These are phyloP conservation scores for Ustilago crameri DNA, from an alignment of 1,284 basidiomycete genomes.

Conservation along the genomic window DNA sequence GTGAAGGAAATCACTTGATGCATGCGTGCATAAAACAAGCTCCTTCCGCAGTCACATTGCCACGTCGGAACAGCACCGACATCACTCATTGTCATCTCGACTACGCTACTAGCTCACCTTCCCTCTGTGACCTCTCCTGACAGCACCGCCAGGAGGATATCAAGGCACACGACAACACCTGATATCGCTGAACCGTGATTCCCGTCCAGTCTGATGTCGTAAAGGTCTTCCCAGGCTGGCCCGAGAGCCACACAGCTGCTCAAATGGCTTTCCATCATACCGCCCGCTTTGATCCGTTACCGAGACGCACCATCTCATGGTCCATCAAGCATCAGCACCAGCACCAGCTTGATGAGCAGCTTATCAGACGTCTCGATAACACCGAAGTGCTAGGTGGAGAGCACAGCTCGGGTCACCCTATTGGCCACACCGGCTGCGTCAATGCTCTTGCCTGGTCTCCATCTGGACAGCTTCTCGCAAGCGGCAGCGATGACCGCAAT, in stretches of 20 bases:
- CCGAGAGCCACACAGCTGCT: not conserved
- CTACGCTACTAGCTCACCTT: too few relatives aligned
- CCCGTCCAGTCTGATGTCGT: not conserved
- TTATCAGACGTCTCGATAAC: conserved; percentile 35
- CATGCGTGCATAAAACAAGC: not conserved
- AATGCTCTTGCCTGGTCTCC: conserved; percentile 81
- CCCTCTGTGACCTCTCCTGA: too few relatives aligned
- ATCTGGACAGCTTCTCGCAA: conserved; percentile 79
- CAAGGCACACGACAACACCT: too few relatives aligned
- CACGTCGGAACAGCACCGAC: too few relatives aligned
- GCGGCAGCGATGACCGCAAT: conserved; percentile 82
- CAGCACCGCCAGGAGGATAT: too few relatives aligned
- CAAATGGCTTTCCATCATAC: conserved; percentile 11
- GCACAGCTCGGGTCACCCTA: conserved; percentile 7
- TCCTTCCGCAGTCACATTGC: too few relatives aligned
- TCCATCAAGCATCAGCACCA: conserved; percentile 14
- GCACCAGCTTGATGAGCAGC: conserved; percentile 28
- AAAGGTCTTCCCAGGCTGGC: conserved; percentile 3
- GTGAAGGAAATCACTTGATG: conserved; percentile 1
- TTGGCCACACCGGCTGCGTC: conserved; percentile 51
- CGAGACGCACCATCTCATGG: conserved; percentile 17
- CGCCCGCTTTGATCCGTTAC: conserved; percentile 7
- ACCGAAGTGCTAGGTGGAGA: conserved; percentile 39
- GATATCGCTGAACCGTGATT: too few relatives aligned
- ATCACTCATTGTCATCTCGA: too few relatives aligned